A percentile compares a stretch with the other conserved stretches of the same genome.
Evolutionary conservation across 208 protist species (phyloP).

Genomic region (Acanthamoeba castellanii): DNA sequence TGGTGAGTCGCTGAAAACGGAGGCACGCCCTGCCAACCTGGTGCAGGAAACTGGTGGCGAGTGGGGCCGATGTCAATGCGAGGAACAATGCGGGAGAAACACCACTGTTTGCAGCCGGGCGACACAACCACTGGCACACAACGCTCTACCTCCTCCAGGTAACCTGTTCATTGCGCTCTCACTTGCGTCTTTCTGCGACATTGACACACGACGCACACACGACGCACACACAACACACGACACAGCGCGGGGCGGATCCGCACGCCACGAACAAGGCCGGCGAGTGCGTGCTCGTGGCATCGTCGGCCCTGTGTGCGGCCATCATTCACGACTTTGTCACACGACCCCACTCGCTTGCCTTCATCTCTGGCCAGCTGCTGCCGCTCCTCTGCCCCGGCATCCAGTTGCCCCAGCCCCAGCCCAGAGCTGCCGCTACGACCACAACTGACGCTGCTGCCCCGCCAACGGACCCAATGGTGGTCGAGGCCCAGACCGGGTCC

Average conservation of each 20-base stretch:
- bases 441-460: neutral
- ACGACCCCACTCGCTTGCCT: neutral
- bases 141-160: slow-evolving; percentile 13
- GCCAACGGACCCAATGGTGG: neutral
- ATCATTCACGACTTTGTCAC: slow-evolving; percentile 30
- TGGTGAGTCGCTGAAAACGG: no score
- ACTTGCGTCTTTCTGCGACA: neutral
- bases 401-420: neutral
- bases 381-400: neutral
- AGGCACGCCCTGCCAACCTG: no score
- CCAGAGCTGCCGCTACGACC: neutral
- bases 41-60: neutral
- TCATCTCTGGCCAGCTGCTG: neutral
- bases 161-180: neutral
- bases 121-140: neutral
- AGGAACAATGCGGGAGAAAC: neutral
- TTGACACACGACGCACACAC: no score
- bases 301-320: neutral
- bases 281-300: neutral
- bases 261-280: neutral
- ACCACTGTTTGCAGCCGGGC: neutral
- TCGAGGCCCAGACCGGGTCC: neutral
- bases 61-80: neutral
- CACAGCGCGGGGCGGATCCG: neutral
- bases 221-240: neutral